Percentiles rank a stretch among this genome's conserved stretches.
These are phyloP conservation scores for Eucalyptus polyanthemos DNA, from an alignment of 345 rosid species.

Conservation along the genomic window DNA sequence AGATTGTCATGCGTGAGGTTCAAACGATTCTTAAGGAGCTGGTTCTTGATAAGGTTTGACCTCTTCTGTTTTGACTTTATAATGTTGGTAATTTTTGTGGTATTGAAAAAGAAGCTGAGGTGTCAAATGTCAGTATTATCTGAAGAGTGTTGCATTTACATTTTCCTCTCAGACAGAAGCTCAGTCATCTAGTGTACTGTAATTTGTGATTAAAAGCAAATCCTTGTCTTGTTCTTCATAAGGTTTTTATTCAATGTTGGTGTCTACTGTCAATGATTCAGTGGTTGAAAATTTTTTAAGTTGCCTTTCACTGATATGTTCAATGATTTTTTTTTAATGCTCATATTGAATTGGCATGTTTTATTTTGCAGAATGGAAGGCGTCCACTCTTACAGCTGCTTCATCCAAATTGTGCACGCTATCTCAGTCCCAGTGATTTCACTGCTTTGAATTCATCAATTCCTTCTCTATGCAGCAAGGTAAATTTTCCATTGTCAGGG, in stretches of 20 bases:
- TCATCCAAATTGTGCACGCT: slow-evolving; percentile 70
- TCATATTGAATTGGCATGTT: not conserved
- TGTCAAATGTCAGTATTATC: not conserved
- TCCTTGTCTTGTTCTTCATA: not conserved
- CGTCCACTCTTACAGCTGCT: slow-evolving; percentile 69
- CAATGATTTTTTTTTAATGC: not conserved
- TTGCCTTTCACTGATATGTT: not conserved
- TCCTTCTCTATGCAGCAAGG: slow-evolving; percentile 60
- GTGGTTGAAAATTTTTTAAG: not conserved
- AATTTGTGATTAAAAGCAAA: not conserved
- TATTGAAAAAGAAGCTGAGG: not conserved
- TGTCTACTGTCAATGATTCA: not conserved
- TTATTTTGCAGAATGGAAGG: slow-evolving; percentile 55
- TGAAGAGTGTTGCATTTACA: not conserved
- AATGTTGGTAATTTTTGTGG: not conserved
- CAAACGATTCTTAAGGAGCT: slow-evolving; percentile 47
- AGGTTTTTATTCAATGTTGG: not conserved
- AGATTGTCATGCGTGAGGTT: slow-evolving; percentile 76
- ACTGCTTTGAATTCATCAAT: slow-evolving; percentile 50
- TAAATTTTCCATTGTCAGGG: not conserved
- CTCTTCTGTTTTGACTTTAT: not conserved
- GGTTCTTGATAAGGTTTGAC: slow-evolving; percentile 63
- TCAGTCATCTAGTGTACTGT: not conserved
- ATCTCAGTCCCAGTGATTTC: slow-evolving; percentile 65
- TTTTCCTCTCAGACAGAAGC: not conserved